Conservation (phyloP, 208 protist genomes). For the Crithidia acanthocephali region DNA sequence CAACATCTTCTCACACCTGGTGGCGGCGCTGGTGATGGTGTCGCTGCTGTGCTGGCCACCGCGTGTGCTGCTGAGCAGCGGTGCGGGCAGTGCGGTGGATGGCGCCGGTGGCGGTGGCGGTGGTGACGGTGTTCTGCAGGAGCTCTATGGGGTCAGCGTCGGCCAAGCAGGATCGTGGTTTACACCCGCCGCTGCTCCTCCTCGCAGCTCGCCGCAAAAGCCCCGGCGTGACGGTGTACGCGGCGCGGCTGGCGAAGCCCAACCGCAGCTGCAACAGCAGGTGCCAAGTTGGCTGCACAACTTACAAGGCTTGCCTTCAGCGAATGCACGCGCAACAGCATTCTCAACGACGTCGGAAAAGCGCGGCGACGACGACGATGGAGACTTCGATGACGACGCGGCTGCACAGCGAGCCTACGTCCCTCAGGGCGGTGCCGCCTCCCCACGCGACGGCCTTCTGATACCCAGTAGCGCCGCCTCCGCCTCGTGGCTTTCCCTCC, state of each 20-base stretch:
- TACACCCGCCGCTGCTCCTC: not conserved
- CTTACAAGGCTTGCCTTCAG: constrained; percentile 2
- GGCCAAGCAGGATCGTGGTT: no score
- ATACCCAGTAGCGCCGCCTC: not conserved
- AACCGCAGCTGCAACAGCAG: not conserved
- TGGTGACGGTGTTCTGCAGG: not conserved
- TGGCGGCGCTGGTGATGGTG: constrained; percentile 42
- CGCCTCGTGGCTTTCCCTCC: not conserved
- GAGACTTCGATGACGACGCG: no score
- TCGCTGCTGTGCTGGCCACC: constrained; percentile 54
- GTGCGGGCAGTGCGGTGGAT: not conserved
- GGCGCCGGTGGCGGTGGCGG: not conserved
- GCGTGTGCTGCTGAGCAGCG: not conserved
- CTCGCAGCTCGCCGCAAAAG: not conserved
- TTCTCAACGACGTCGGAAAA: not conserved
- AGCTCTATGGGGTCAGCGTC: no score
- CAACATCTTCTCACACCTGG: constrained; percentile 58
- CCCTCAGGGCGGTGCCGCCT: constrained; percentile 6
- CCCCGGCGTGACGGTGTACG: not conserved
- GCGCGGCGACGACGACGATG: not conserved
- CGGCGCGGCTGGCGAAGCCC: not conserved
- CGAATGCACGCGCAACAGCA: not conserved
- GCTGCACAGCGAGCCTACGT: not conserved
- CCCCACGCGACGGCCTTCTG: not conserved
- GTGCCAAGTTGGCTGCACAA: constrained; percentile 24